phyloP scores from a whole-genome alignment of 352 stramenopile species.

The Blastocystis sp. region DNA sequence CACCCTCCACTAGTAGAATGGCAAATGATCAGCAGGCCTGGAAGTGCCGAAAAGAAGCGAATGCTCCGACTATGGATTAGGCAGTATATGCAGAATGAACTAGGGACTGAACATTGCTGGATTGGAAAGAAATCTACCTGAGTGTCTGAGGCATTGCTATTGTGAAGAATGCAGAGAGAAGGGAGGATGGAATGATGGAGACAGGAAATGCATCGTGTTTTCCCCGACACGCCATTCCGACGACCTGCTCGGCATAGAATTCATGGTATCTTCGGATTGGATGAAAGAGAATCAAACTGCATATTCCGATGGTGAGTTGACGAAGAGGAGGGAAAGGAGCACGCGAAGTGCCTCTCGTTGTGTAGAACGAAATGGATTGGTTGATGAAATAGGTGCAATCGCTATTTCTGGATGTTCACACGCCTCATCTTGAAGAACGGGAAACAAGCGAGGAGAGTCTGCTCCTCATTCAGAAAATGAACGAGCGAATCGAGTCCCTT shows the following conservation, averaged over 20 bases:
- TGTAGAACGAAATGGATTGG: neutral
- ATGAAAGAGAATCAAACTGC: neutral
- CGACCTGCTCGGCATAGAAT: too few relatives aligned
- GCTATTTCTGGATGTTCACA: neutral
- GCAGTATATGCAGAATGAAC: neutral
- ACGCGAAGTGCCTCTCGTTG: neutral
- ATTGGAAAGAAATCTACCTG: too few relatives aligned
- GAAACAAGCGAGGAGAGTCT: neutral
- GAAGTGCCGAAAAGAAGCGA: constrained; percentile 17
- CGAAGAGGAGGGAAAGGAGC: neutral
- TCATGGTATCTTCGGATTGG: too few relatives aligned
- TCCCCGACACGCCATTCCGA: too few relatives aligned
- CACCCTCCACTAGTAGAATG: neutral
- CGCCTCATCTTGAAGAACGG: neutral
- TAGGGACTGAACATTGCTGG: constrained; percentile 56
- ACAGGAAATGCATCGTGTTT: too few relatives aligned
- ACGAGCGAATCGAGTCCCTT: neutral
- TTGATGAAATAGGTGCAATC: neutral
- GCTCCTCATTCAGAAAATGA: neutral
- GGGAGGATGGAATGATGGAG: too few relatives aligned
- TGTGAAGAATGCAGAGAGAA: too few relatives aligned
- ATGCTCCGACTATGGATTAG: constrained; percentile 27
- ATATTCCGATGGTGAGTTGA: neutral
- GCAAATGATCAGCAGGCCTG: constrained; percentile 39
- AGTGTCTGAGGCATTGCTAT: too few relatives aligned